phyloP scores from a whole-genome alignment of 192 early-diverging fungal species.

The Mortierella antarctica region DNA sequence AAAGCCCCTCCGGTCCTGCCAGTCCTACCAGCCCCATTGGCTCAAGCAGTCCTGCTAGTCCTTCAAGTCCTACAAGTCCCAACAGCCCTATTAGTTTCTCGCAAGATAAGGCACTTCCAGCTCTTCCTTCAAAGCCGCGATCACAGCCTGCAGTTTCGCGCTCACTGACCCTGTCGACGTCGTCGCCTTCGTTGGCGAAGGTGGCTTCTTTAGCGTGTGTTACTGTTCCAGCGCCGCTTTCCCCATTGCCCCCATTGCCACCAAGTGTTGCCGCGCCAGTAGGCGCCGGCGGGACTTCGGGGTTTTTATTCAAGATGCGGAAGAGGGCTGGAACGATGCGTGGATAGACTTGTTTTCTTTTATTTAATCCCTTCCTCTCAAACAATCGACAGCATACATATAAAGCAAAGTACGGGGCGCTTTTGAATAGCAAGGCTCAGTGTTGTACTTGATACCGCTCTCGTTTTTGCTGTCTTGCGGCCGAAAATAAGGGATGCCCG shows the following conservation, averaged over 20 bases:
- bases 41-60: too few species aligned
- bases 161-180: not conserved
- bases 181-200: not conserved
- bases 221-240: not conserved
- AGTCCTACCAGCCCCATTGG: too few species aligned
- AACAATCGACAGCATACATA: not conserved
- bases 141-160: not conserved
- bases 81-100: not conserved
- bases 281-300: constrained; percentile 5
- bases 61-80: not conserved
- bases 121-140: not conserved
- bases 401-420: too few species aligned
- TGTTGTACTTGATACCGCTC: too few species aligned
- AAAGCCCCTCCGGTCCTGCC: too few species aligned
- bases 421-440: too few species aligned
- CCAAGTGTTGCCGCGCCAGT: not conserved
- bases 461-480: too few species aligned
- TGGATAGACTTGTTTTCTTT: not conserved
- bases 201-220: too few species aligned
- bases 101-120: not conserved
- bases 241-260: not conserved
- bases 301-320: constrained; percentile 15
- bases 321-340: constrained; percentile 31
- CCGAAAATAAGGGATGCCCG: too few species aligned
- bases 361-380: not conserved